Percentiles rank a stretch among this genome's conserved stretches.
These are phyloP conservation scores for Micractinium conductrix DNA, from an alignment of 139 green algal genomes.

Conservation along the genomic window DNA sequence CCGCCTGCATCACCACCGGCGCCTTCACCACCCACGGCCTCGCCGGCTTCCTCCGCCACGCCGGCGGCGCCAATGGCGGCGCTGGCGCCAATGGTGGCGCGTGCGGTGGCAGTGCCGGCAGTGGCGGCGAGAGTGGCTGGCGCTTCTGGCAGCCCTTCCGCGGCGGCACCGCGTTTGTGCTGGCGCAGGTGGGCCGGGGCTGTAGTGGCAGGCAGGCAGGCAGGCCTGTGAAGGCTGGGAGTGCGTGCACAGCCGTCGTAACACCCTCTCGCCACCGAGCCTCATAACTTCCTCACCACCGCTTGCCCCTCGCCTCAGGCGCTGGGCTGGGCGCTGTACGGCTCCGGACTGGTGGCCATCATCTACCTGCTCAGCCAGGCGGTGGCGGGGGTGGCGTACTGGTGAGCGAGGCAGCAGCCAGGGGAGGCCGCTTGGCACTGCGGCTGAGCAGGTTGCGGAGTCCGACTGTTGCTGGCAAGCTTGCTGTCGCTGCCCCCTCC, in stretches of 20 bases:
- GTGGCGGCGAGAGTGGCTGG: conserved; percentile 53
- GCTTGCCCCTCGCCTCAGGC: conserved; percentile 67
- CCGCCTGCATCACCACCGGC: conserved; percentile 70
- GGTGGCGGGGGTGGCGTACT: conserved; percentile 64
- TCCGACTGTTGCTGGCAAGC: background rate
- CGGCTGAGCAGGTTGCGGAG: background rate
- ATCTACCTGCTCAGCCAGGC: conserved; percentile 61
- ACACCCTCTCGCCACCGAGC: no score
- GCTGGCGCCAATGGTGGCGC: background rate
- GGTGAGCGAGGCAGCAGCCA: background rate
- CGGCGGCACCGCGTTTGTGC: conserved; percentile 79
- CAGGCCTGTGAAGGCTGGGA: no score
- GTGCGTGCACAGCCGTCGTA: no score
- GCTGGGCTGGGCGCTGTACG: conserved; percentile 82
- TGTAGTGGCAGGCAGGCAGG: no score
- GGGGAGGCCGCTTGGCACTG: background rate
- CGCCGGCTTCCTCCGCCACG: conserved; percentile 69
- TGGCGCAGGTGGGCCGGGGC: conserved; percentile 48
- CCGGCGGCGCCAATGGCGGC: background rate
- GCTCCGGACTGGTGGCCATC: conserved; percentile 61
- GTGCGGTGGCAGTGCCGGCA: background rate
- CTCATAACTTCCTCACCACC: background rate
- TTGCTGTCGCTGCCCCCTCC: no score
- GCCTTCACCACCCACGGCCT: conserved; percentile 82
- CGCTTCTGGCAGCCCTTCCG: conserved; percentile 87